Base-by-base conservation (phyloP, 2,329 filamentous ascomycete species). In the Zalaria sp. region DNA sequence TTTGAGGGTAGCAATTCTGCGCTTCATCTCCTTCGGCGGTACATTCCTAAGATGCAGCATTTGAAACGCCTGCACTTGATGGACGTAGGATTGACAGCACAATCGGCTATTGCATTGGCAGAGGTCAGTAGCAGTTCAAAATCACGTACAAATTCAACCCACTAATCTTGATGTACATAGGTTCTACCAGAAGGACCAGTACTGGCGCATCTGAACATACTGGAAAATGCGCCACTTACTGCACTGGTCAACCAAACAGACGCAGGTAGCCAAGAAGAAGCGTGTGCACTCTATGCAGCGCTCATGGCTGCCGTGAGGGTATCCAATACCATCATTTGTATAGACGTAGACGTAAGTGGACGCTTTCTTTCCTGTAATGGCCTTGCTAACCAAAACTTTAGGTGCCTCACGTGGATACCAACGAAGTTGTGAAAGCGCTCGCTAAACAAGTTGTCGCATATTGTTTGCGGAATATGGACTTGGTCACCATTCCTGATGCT, bases 371-470 rank as follows among this genome's bases (percentile, higher is more conserved):
- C 5, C 25, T 7, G 28, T 25, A n/a, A 5, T 35, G 9, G 9
- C 27, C 6, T 10, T 28, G n/a, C 41, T 48, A 18, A 48, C 42
- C 7, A 5, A 27, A 29, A 10, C n/a, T 41, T 31, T 43, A 60
- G 57, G 57, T 93, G 2, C 91, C 89, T 1, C 79, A 73, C 28
- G 70, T 79, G 25, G 79, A 85, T 43, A 83, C 82, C n/a, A 85
- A 83, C 42, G 91, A 95, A 57, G 76, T 95, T 25, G 83, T 95
- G 53, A 93, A 87, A 60, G 88, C 87, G 3, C 71, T 95, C 51
- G 88, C 87, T 1, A 93, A 89, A 55, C 88, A 94, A 59, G 83
- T 94, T n/a, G 81, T 95, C 35, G 89, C 86, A 0, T 95, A 95
- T 60, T 94, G 84, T 47, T 71, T 98, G 47, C 78, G 83, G 43